Conservation (phyloP, 495 filamentous ascomycete genomes). For the Poronia punctata region DNA sequence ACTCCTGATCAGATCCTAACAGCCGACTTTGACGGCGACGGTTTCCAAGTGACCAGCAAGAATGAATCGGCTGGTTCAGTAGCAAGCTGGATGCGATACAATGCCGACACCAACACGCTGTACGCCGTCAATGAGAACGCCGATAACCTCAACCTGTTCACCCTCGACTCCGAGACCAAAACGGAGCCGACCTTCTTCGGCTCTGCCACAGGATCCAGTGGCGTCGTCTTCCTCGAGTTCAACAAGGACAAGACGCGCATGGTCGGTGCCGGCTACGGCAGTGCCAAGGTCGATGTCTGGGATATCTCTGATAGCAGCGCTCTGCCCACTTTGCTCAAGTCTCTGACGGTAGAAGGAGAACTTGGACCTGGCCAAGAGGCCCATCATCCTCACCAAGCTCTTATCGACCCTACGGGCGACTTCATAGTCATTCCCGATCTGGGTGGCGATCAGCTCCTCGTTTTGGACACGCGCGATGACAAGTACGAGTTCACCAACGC, state of each 20-base stretch:
- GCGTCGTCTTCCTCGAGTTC: slow-evolving; percentile 28
- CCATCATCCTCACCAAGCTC: slow-evolving; percentile 28
- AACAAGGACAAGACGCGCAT: slow-evolving; percentile 24
- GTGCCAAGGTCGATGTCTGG: slow-evolving; percentile 25
- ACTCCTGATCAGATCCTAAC: slow-evolving; percentile 21
- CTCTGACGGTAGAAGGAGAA: slow-evolving; percentile 11
- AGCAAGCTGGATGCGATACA: slow-evolving; percentile 28
- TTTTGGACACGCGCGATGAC: slow-evolving; percentile 23
- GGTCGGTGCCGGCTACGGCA: slow-evolving; percentile 22
- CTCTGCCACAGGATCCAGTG: slow-evolving; percentile 18
- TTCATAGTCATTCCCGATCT: slow-evolving; percentile 29
- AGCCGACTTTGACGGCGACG: slow-evolving; percentile 20
- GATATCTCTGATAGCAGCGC: slow-evolving; percentile 17
- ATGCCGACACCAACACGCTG: slow-evolving; percentile 13
- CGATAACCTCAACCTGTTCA: slow-evolving; percentile 19
- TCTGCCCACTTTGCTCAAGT: slow-evolving; percentile 17
- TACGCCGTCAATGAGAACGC: slow-evolving; percentile 28
- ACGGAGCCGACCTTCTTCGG: slow-evolving; percentile 5
- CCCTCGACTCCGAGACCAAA: slow-evolving; percentile 9
- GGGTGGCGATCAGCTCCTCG: slow-evolving; percentile 23
- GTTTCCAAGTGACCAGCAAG: slow-evolving; percentile 23
- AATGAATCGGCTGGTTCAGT: slow-evolving; percentile 15
- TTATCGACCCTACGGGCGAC: slow-evolving; percentile 26
- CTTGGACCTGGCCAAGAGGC: slow-evolving; percentile 16
- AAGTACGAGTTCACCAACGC: slow-evolving; percentile 17